Conservation (phyloP, 768 basidiomycete genomes). For the Boletus fagicola region DNA sequence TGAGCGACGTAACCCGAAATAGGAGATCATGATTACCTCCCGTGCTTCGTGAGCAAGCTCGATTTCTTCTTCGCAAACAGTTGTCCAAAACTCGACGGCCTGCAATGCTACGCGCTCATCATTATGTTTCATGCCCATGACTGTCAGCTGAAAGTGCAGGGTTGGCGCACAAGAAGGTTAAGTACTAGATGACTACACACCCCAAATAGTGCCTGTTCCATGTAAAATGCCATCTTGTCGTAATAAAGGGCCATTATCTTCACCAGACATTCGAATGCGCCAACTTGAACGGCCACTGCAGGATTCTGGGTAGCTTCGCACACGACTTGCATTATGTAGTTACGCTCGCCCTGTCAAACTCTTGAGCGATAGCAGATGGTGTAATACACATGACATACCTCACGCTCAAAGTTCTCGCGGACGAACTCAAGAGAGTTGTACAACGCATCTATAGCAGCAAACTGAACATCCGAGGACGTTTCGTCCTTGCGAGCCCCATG, state of each 20-base stretch:
- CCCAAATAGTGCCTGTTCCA: constrained; percentile 98
- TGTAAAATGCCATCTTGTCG: constrained; percentile 98
- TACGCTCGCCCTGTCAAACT: constrained; percentile 81
- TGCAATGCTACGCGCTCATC: constrained; percentile 93
- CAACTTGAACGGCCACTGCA: constrained; percentile 83
- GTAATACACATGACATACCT: constrained; percentile 52
- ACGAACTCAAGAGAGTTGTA: constrained; percentile 97
- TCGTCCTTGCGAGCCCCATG: constrained; percentile 98
- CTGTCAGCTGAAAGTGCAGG: constrained; percentile 66
- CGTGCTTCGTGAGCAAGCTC: constrained; percentile 89
- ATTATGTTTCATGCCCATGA: constrained; percentile 93
- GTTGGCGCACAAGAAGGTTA: constrained; percentile 14
- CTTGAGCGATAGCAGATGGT: constrained; percentile 1
- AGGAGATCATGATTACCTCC: constrained; percentile 54
- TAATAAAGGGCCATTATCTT: constrained; percentile 98
- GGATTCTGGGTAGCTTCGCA: constrained; percentile 95
- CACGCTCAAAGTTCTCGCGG: constrained; percentile 95
- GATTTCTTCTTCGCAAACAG: constrained; percentile 96
- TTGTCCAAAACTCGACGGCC: constrained; percentile 99
- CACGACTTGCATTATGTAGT: constrained; percentile 99
- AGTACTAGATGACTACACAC: constrained; percentile 46
- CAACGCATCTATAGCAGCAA: constrained; percentile 88
- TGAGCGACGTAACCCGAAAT: constrained; percentile 1
- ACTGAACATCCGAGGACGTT: constrained; percentile 83
- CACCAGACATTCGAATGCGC: constrained; percentile 92